phyloP scores from a whole-genome alignment of 768 basidiomycete species.

The Chalciporus pseudorubinellus region DNA sequence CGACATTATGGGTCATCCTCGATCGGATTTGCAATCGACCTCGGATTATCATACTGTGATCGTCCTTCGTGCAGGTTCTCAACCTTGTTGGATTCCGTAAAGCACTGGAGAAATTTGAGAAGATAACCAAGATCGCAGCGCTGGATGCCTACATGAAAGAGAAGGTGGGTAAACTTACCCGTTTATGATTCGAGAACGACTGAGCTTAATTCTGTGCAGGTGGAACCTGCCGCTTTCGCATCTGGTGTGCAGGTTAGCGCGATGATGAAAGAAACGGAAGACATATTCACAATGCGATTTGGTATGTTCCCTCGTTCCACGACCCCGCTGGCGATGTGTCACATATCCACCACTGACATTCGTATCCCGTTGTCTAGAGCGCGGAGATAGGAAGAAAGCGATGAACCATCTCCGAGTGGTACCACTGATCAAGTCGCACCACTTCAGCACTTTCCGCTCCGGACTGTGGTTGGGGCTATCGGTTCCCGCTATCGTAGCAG shows the following conservation, averaged over 20 bases:
- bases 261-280: conserved; percentile 77
- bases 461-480: conserved; percentile 73
- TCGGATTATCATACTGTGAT: neutral
- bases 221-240: conserved; percentile 66
- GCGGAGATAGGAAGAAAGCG: conserved; percentile 80
- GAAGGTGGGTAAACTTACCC: conserved; percentile 44
- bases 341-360: neutral
- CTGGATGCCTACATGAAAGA: conserved; percentile 80
- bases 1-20: neutral
- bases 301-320: conserved; percentile 44
- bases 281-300: conserved; percentile 72
- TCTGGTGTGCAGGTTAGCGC: conserved; percentile 57
- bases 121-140: conserved; percentile 67
- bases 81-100: conserved; percentile 91
- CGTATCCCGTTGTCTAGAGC: conserved; percentile 34
- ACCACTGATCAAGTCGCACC: conserved; percentile 52
- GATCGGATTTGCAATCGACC: neutral
- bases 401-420: conserved; percentile 60
- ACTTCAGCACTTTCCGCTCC: conserved; percentile 71
- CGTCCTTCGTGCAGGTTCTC: conserved; percentile 50
- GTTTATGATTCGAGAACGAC: neutral
- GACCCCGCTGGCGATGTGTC: neutral
- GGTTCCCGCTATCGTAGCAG: conserved; percentile 63
- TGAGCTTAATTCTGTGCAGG: conserved; percentile 35
- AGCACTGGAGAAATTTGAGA: conserved; percentile 83